Evolutionary conservation across 2,329 filamentous ascomycete species (phyloP).

Genomic region (Penicillium sp.): DNA sequence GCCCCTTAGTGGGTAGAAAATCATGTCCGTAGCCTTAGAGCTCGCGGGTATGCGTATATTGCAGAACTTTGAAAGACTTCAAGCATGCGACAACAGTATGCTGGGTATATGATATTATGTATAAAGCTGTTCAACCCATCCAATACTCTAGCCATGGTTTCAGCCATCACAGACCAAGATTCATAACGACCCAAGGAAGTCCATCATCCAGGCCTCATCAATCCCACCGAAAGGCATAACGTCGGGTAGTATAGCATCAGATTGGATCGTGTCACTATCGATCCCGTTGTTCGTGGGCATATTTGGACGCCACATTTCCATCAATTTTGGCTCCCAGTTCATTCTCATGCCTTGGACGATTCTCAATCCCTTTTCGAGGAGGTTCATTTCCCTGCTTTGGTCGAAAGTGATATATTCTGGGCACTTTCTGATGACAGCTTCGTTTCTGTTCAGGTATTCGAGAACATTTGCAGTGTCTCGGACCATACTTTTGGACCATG

Average conservation of each 20-base stretch:
- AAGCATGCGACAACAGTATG: neutral
- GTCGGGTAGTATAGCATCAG: conserved; percentile 9
- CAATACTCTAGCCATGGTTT: neutral
- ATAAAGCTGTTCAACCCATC: neutral
- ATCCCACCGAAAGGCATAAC: conserved; percentile 14
- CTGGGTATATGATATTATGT: neutral
- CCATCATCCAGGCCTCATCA: conserved; percentile 25
- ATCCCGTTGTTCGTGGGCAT: conserved; percentile 4
- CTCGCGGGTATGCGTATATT: neutral
- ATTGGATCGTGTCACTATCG: neutral
- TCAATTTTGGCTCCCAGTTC: conserved; percentile 22
- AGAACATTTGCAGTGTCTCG: conserved; percentile 26
- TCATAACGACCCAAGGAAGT: conserved; percentile 21
- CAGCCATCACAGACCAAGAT: neutral
- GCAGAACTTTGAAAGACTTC: neutral
- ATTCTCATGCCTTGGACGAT: conserved; percentile 18
- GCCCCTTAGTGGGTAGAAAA: neutral
- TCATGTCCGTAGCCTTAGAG: neutral
- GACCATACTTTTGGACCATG: conserved; percentile 26
- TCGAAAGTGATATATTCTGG: neutral
- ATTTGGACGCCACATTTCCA: conserved; percentile 19
- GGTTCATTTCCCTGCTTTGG: conserved; percentile 10
- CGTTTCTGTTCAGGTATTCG: conserved; percentile 20
- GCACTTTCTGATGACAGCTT: conserved; percentile 12
- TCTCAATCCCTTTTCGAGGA: conserved; percentile 18